Evolutionary conservation across 257 asterid genomes (phyloP).

Genomic region (Echites panduratus): DNA sequence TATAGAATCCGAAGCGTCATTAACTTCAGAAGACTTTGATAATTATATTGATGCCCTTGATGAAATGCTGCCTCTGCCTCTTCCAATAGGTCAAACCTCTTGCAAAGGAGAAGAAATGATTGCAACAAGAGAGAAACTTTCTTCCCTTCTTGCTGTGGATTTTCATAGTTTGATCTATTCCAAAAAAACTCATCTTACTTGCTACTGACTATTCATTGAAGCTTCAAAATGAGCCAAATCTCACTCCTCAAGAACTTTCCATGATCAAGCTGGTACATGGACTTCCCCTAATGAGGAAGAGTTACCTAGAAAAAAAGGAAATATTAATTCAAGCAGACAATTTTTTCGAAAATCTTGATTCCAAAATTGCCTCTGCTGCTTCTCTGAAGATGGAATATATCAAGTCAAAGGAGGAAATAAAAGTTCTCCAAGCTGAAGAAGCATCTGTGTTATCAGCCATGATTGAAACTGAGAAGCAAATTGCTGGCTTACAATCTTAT

Average conservation of each 20-base stretch:
- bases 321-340: constrained; percentile 18
- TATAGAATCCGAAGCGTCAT: constrained; percentile 5
- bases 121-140: constrained; percentile 25
- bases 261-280: constrained; percentile 32
- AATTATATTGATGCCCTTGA: constrained; percentile 37
- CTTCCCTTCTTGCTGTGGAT: constrained; percentile 29
- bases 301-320: constrained; percentile 26
- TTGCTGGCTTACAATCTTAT: constrained; percentile 30
- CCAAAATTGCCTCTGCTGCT: constrained; percentile 19
- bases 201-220: constrained; percentile 17
- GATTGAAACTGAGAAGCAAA: constrained; percentile 29
- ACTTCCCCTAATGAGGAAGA: constrained; percentile 22
- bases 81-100: constrained; percentile 8
- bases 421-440: constrained; percentile 28
- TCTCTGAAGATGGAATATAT: constrained; percentile 27
- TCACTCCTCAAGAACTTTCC: constrained; percentile 23
- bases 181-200: constrained; percentile 20
- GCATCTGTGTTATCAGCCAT: constrained; percentile 18
- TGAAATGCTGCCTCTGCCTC: constrained; percentile 22
- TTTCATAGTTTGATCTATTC: constrained; percentile 24
- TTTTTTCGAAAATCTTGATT: constrained; percentile 29
- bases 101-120: constrained; percentile 11
- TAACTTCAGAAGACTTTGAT: constrained; percentile 29
- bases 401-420: constrained; percentile 26
- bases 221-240: constrained; percentile 30